Base-by-base conservation (phyloP, 495 filamentous ascomycete species). In the Aspergillus asperescens region DNA sequence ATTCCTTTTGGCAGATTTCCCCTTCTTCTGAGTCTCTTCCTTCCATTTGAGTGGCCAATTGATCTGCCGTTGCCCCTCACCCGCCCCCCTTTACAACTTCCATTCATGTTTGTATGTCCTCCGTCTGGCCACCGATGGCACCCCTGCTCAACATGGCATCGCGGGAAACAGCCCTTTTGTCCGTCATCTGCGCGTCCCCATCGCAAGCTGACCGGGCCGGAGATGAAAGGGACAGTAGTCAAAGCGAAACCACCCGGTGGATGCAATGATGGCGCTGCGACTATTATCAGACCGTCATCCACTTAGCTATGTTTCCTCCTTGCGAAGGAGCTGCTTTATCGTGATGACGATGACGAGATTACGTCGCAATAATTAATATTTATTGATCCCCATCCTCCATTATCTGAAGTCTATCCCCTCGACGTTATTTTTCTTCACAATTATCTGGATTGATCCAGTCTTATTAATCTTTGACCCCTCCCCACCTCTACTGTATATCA, bases 161-260 rank as follows among this genome's bases (percentile, higher is more conserved):
- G 41, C 42, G 23, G 49, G 32, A 53, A 41, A 50, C 40, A 35
- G 42, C 44, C 53, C 55, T 38, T 48, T 49, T 55, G 44, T 58
- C 51, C 58, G 43, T 52, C 53, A 48, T 57, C 53, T 43, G 54
- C 45, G 31, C 47, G 46, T 59, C 56, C 46, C 48, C 62, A 59
- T 47, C 54, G 49, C 52, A 50, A 45, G 49, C 28, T 58, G 24
- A 35, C 42, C 49, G 51, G 48, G 29, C 42, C 52, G 62, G 59
- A 62, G 59, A 62, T 62, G 62, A 60, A 65, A 56, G 56, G 59
- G 57, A 62, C 54, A 40, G 51, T 54, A 64, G 53, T 59, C 50
- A 55, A 58, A 56, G 62, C 61, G 56, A 54, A 54, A 61, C 49
- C 22, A 41, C 48, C 51, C 56, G 52, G 48, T 57, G 51, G 46